Conservation (phyloP, 2,329 filamentous ascomycete genomes). For the Elsinoe arachidis region DNA sequence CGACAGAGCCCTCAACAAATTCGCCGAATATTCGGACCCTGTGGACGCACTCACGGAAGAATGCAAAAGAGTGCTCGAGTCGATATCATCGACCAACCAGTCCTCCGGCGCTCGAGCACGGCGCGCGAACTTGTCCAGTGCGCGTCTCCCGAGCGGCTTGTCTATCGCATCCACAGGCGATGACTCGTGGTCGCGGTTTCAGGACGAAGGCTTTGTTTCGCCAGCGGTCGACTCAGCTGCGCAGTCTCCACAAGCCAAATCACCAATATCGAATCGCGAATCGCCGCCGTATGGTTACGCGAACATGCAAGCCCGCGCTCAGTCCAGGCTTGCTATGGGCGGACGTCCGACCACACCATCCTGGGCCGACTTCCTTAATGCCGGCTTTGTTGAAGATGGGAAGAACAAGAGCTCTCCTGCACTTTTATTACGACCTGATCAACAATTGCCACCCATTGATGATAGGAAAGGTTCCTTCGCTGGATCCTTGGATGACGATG, state of each 20-base stretch:
- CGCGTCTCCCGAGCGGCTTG: slow-evolving; percentile 32
- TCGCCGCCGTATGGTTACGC: slow-evolving; percentile 3
- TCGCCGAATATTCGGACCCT: slow-evolving; percentile 83
- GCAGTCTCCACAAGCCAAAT: slow-evolving; percentile 10
- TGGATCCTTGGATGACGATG: slow-evolving; percentile 58
- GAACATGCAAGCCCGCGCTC: slow-evolving; percentile 8
- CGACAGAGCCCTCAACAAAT: slow-evolving; percentile 73
- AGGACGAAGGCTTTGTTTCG: slow-evolving; percentile 82
- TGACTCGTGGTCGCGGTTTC: slow-evolving; percentile 92
- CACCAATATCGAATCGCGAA: slow-evolving; percentile 10
- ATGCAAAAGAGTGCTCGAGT: slow-evolving; percentile 79
- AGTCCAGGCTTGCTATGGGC: slow-evolving; percentile 11
- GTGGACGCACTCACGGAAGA: slow-evolving; percentile 84
- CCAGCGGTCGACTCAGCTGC: slow-evolving; percentile 7
- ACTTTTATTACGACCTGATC: slow-evolving; percentile 79
- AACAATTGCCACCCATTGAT: slow-evolving; percentile 78
- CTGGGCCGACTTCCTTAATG: slow-evolving; percentile 95
- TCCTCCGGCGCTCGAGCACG: slow-evolving; percentile 54
- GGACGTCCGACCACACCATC: slow-evolving; percentile 89
- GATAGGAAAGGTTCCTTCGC: slow-evolving; percentile 38
- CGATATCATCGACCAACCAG: slow-evolving; percentile 82
- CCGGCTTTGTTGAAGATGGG: slow-evolving; percentile 76
- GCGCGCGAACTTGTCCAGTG: slow-evolving; percentile 17
- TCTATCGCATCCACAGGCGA: slow-evolving; percentile 44
- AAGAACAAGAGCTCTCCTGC: slow-evolving; percentile 45